A percentile compares a stretch with the other conserved stretches of the same genome.
Evolutionary conservation across 441 rosid species (phyloP).

Genomic region (Populus hybrid): DNA sequence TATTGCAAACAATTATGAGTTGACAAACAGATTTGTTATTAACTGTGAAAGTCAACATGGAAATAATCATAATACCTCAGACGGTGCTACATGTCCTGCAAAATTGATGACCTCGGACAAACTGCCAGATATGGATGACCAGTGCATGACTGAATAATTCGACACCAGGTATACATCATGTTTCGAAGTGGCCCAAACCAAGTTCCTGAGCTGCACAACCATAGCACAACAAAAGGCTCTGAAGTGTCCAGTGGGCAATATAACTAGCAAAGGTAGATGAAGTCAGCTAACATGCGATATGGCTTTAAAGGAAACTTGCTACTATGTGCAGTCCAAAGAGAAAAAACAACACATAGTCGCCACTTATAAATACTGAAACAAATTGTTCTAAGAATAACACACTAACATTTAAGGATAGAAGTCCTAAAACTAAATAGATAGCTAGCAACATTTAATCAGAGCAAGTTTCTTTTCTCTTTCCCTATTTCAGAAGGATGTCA

Average conservation of each 20-base stretch:
- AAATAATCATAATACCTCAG: constrained; percentile 51
- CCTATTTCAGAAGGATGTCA: background rate
- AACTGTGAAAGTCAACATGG: background rate
- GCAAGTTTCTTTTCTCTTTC: background rate
- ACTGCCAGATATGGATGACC: constrained; percentile 71
- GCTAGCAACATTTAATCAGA: background rate
- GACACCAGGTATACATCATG: constrained; percentile 90
- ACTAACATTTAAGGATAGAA: background rate
- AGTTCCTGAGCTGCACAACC: constrained; percentile 79
- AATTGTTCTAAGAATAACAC: background rate
- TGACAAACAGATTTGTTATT: background rate
- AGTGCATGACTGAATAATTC: constrained; percentile 69
- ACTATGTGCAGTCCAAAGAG: background rate
- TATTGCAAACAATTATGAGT: constrained; percentile 3
- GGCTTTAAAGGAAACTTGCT: background rate
- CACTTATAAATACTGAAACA: background rate
- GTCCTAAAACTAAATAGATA: background rate
- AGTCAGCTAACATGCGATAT: background rate
- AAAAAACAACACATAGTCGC: background rate
- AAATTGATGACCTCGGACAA: constrained; percentile 75
- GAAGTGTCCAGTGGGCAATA: background rate
- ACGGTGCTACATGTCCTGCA: constrained; percentile 88
- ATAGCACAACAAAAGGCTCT: constrained; percentile 2
- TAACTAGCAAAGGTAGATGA: background rate
- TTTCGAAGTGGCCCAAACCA: constrained; percentile 89